Evolutionary conservation across 2,329 filamentous ascomycete species (phyloP).

Genomic region (Celoporthe dispersa): DNA sequence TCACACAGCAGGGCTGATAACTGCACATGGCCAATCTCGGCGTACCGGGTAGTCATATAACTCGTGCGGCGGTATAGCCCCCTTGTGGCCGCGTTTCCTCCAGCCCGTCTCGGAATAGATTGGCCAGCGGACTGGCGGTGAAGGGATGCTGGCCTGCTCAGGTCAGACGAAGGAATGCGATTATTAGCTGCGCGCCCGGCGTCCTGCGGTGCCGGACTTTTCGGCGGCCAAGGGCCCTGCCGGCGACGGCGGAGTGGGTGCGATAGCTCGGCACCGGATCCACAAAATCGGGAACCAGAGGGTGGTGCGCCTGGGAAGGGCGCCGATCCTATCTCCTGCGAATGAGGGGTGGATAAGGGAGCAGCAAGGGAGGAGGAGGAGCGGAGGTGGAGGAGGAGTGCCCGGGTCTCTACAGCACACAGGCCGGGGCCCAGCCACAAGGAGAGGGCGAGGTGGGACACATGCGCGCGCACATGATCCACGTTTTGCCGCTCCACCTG

Average conservation of each 20-base stretch:
- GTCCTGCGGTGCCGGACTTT: neutral
- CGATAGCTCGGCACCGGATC: neutral
- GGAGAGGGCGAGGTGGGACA: slow-evolving; percentile 24
- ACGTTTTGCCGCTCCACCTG: slow-evolving; percentile 21
- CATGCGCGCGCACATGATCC: slow-evolving; percentile 17
- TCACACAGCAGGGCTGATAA: slow-evolving; percentile 8
- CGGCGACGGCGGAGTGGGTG: neutral
- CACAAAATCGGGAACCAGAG: neutral
- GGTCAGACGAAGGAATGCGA: slow-evolving; percentile 6
- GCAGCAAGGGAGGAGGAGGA: neutral
- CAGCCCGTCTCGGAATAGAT: slow-evolving; percentile 1
- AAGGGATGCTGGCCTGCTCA: neutral
- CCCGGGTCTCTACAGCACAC: neutral
- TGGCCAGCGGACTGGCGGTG: slow-evolving; percentile 23
- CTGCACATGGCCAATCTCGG: slow-evolving; percentile 6
- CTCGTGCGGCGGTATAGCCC: neutral
- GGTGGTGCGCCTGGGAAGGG: neutral
- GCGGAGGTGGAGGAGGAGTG: neutral
- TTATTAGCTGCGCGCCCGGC: neutral
- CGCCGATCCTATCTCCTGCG: neutral
- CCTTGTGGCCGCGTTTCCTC: neutral
- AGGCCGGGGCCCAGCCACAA: slow-evolving; percentile 2
- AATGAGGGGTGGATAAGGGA: neutral
- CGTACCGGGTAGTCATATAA: neutral
- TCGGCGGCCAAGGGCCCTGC: neutral